Conservation (phyloP, 768 basidiomycete species). For the Mycena haematopus region DNA sequence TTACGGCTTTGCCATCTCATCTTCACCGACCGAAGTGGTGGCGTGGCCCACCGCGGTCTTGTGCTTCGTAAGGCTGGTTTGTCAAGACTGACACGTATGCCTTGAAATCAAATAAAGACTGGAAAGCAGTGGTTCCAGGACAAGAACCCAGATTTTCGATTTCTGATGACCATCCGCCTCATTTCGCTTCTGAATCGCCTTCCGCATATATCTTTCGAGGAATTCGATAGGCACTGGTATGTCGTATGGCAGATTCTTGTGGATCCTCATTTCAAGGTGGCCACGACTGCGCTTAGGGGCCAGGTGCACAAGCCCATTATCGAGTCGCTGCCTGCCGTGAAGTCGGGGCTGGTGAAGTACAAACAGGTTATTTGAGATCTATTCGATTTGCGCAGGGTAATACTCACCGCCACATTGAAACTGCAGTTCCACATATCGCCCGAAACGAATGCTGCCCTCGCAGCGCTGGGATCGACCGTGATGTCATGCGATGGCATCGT, state of each 20-base stretch:
- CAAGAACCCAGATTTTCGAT: background rate
- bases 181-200: slow-evolving; percentile 17
- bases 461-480: slow-evolving; percentile 7
- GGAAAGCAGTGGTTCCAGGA: background rate
- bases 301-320: slow-evolving; percentile 17
- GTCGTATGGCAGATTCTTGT: background rate
- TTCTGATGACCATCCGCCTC: slow-evolving; percentile 20
- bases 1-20: too few species aligned
- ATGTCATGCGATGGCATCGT: slow-evolving; percentile 18
- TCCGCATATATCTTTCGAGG: slow-evolving; percentile 23
- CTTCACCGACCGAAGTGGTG: too few species aligned
- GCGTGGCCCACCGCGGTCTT: too few species aligned
- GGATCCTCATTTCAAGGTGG: background rate
- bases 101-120: background rate
- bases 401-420: too few species aligned
- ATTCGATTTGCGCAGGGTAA: background rate
- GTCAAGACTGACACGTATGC: background rate
- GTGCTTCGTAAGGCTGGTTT: background rate
- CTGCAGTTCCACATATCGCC: slow-evolving; percentile 24
- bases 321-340: slow-evolving; percentile 20
- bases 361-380: slow-evolving; percentile 9
- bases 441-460: slow-evolving; percentile 14
- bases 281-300: slow-evolving; percentile 1
- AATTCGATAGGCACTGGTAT: slow-evolving; percentile 26
- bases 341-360: slow-evolving; percentile 23